Evolutionary conservation across 441 rosid genomes (phyloP).

Genomic region (Eugenia klotzschiana): DNA sequence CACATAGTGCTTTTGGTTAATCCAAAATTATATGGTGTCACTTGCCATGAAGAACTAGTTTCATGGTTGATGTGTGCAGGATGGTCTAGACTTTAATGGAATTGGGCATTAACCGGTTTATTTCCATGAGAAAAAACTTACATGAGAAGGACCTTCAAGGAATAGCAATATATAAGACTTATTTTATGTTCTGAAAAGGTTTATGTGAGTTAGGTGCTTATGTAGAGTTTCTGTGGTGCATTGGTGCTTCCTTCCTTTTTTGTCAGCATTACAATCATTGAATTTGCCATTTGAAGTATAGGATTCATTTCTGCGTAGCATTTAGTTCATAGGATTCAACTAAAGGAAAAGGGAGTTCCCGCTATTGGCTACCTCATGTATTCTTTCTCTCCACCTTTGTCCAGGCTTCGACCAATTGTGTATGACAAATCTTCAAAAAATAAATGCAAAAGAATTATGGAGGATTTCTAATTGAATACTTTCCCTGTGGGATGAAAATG

Average conservation of each 20-base stretch:
- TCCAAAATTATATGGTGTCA: neutral
- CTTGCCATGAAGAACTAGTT: neutral
- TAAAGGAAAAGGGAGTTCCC: neutral
- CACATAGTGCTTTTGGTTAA: neutral
- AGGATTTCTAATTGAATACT: neutral
- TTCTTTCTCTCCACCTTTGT: neutral
- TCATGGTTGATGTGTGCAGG: neutral
- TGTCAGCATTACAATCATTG: neutral
- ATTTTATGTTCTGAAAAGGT: neutral
- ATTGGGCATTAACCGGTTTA: neutral
- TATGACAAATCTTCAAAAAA: neutral
- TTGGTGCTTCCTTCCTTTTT: neutral
- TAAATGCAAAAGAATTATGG: neutral
- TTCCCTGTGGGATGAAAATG: neutral
- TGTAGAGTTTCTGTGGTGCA: neutral
- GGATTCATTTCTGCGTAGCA: neutral
- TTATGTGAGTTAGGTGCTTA: neutral
- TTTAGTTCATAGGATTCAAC: neutral
- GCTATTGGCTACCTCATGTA: neutral
- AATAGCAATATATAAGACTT: neutral
- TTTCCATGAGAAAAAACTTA: neutral
- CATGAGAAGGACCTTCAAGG: neutral
- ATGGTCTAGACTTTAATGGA: neutral
- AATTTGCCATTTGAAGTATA: neutral
- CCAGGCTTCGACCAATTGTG: neutral